Evolutionary conservation across 2,329 filamentous ascomycete species (phyloP).

Genomic region (Clarireedia paspali): DNA sequence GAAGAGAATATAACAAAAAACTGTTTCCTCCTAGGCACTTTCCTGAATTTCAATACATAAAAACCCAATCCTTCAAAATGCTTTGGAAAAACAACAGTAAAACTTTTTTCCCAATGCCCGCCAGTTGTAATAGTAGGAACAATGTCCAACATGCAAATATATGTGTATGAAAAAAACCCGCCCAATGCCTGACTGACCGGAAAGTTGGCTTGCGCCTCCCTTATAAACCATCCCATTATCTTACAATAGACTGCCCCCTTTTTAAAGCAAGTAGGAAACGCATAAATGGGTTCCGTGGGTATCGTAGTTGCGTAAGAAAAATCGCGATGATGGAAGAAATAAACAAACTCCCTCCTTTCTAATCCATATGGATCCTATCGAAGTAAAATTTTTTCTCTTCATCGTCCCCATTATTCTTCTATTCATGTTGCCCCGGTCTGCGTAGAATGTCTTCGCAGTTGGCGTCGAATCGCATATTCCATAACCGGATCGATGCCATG

Average conservation of each 20-base stretch:
- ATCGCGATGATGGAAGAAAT: conserved; percentile 9
- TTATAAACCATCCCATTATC: conserved; percentile 11
- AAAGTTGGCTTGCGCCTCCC: conserved; percentile 9
- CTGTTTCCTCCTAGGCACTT: neutral
- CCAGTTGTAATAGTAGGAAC: neutral
- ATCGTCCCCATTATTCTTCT: neutral
- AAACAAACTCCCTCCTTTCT: conserved; percentile 11
- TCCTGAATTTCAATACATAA: neutral
- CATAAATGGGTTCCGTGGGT: conserved; percentile 9
- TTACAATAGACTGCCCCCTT: conserved; percentile 8
- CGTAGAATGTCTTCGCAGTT: conserved; percentile 87
- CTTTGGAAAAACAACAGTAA: neutral
- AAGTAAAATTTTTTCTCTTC: neutral
- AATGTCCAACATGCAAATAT: conserved; percentile 6
- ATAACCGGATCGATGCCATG: conserved; percentile 59
- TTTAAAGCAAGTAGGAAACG: conserved; percentile 7
- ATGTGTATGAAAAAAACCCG: conserved; percentile 3
- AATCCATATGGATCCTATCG: conserved; percentile 3
- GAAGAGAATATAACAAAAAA: neutral
- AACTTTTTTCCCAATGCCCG: conserved; percentile 7
- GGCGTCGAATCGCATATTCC: conserved; percentile 90
- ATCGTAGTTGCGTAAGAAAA: conserved; percentile 11
- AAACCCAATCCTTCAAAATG: neutral
- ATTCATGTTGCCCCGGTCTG: conserved; percentile 36
- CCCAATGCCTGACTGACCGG: conserved; percentile 11